Evolutionary conservation across 2,329 filamentous ascomycete species (phyloP).

Genomic region (Trichoderma simmonsii): DNA sequence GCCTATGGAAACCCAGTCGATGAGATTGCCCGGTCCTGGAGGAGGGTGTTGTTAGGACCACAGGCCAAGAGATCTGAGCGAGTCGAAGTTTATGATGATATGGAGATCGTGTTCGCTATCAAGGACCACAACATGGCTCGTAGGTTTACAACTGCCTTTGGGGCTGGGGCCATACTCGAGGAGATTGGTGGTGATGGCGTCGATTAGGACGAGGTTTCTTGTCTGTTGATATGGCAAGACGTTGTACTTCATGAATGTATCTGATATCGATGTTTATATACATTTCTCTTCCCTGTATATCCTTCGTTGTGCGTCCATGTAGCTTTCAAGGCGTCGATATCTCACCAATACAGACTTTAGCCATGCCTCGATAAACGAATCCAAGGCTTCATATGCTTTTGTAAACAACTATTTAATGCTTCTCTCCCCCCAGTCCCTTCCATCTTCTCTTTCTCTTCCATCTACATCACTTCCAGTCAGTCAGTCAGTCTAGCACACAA

Average conservation of each 20-base stretch:
- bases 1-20: constrained; percentile 60
- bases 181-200: not conserved
- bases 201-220: not conserved
- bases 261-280: not conserved
- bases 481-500: not conserved
- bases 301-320: not conserved
- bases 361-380: not conserved
- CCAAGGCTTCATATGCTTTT: not conserved
- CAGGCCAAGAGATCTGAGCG: not conserved
- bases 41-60: constrained; percentile 28
- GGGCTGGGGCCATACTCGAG: not conserved
- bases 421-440: not conserved
- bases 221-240: not conserved
- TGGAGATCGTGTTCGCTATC: constrained; percentile 17
- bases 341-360: not conserved
- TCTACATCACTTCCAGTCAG: not conserved
- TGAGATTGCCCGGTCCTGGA: constrained; percentile 56
- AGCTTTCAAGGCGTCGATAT: not conserved
- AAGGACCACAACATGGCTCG: constrained; percentile 10
- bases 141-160: constrained; percentile 16
- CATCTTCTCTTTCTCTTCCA: not conserved
- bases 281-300: not conserved
- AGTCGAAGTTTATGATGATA: constrained; percentile 6
- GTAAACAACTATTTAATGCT: not conserved
- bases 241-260: too few species aligned